Base-by-base conservation (phyloP, 352 stramenopile genomes). In the Phytopythium litorale region DNA sequence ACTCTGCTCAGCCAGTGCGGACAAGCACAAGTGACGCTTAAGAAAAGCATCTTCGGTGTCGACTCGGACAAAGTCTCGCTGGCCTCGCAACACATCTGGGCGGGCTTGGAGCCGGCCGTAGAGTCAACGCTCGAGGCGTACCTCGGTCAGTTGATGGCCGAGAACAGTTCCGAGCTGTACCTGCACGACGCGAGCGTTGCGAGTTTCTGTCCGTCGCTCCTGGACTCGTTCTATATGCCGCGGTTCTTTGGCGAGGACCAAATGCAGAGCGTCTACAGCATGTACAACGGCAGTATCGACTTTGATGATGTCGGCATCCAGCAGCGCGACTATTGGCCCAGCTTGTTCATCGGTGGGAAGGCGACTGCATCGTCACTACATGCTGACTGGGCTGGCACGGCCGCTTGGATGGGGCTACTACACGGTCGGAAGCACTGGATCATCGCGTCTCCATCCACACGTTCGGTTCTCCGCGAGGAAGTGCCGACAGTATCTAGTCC, bases 331-430 rank as follows among this genome's bases (percentile, higher is more conserved):
- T 81, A 81, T 64, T 81, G 72, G 72, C 72, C 70, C 7, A 76
- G 67, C 60, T 46, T 81, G 15, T 81, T 81, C 51, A 68, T 81
- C 37, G 71, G 72, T n/a, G 62, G 58, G 3, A 37, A 53, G 18
- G 54, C 60, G 2, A 81, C 70, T 2, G 33, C 65, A 9, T 81
- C 72, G 7, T 70, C 60, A 1, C 52, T 81, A 2, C 72, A 81
- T 30, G 61, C 53, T 7, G 72, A 81, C 49, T 79, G 71, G 71
- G 68, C 58, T 7, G 61, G 48, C 0, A 76, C 68, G 0, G 58
- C 71, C 9, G 71, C 71, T 7, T 79, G 71, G 71, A 79, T 79
- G 71, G 71, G 71, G 7, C 59, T 79, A 0, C 7, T 79, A 1
- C 30, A 62, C 21, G 71, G 71, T 32, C 63, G 62, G 5, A 79